A percentile compares a stretch with the other conserved stretches of the same genome.
Evolutionary conservation across 2,329 filamentous ascomycete genomes (phyloP).

Genomic region (Sporothrix mexicana): DNA sequence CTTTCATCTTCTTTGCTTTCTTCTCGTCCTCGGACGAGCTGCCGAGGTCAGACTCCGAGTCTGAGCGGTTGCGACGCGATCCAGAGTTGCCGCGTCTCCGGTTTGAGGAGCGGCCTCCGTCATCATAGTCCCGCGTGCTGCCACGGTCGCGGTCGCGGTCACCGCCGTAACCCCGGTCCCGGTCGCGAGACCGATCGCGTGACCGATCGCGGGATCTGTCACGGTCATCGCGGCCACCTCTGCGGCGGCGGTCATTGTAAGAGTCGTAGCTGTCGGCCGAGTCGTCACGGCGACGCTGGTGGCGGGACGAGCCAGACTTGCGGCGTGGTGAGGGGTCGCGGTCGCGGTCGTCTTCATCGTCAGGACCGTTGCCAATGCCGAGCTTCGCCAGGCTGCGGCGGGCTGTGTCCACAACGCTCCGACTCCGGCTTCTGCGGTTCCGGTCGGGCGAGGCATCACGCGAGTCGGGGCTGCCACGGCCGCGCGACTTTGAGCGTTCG

Average conservation of each 20-base stretch:
- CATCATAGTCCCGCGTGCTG: constrained; percentile 50
- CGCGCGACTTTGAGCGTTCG: constrained; percentile 56
- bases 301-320: constrained; percentile 38
- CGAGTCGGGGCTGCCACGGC: constrained; percentile 54
- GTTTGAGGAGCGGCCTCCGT: constrained; percentile 51
- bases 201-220: constrained; percentile 46
- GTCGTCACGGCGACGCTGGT: constrained; percentile 40
- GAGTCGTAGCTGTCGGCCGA: constrained; percentile 54
- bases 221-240: constrained; percentile 36
- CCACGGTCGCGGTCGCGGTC: constrained; percentile 44
- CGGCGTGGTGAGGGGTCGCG: constrained; percentile 45
- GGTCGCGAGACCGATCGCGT: constrained; percentile 36
- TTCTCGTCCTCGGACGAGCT: constrained; percentile 64
- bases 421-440: constrained; percentile 61
- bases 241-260: constrained; percentile 40
- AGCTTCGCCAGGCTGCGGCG: constrained; percentile 67
- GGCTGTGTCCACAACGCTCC: constrained; percentile 68
- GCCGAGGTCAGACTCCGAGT: constrained; percentile 61
- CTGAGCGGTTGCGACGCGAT: constrained; percentile 47
- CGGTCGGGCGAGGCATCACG: constrained; percentile 54
- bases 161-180: constrained; percentile 45
- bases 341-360: constrained; percentile 40
- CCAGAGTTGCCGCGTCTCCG: constrained; percentile 48
- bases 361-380: constrained; percentile 60
- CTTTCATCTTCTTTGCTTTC: constrained; percentile 62